Evolutionary conservation across 345 rosid species (phyloP), one percentile per base, ranked within the genome.

Genomic region (Arabidopsis suecica): DNA sequence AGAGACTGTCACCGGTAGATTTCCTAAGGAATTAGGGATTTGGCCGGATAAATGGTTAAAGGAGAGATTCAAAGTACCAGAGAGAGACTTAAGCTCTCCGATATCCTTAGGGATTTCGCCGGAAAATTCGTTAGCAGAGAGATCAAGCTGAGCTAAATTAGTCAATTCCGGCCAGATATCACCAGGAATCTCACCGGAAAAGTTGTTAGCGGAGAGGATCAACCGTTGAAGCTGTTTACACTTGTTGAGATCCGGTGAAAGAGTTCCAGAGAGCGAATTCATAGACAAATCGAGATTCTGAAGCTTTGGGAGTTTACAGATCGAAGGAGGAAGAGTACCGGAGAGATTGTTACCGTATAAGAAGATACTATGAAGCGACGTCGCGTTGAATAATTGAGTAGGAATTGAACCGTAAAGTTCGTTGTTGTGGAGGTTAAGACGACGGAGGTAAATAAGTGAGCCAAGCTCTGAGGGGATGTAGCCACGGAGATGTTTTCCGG

Each of bases 381-480:
- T 86, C 65, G 99, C 99, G 45, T 93, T 89, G 70, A 95, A 89
- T 38, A 96, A 88, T 68, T 87, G 87, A 41, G 55, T 82, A 0
- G 99, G 99, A 11, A 96, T 78, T 1, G 98, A 84, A 32, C 99
- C 99, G 34, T 66, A 82, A 47, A 96, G 75, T 50, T 86, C 74
- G 61, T 92, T 95, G 69, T 44, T 78, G 65, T 95, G 99, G 73
- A 95, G 88, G 54, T 95, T 95, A 38, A 95, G 89, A 14, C 97
- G 88, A 32, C 99, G 92, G 79, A 95, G 98, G 66, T 81, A 90
- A 10, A 83, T 20, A 5, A 96, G 78, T 0, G 84, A 86, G 0
- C 99, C 98, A 0, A 96, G 89, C 88, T 96, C 99, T 1, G 98
- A 93, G 2, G 99, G 99, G 33, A 93, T 89, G 25, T 96, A 92